Base-by-base conservation (phyloP, 78 protist genomes). In the Dictyostelium intermedium region DNA sequence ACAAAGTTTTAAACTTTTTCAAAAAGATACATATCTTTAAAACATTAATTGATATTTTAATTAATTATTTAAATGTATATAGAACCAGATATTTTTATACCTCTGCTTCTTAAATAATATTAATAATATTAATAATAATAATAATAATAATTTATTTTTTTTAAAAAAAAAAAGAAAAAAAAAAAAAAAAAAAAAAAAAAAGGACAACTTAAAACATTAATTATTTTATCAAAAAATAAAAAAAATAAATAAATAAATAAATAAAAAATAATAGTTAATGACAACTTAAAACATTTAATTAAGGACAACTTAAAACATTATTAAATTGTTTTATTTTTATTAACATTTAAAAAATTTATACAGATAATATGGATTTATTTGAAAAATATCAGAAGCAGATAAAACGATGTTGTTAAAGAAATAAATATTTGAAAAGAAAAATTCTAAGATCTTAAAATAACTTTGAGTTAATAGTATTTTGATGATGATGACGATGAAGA, bases 31-130 rank as follows among this genome's bases (percentile, higher is more conserved):
- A 85, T 50, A 66, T 89, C 73, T n/a, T 89, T 23, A 89, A 89
- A 74, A 89, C 83, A 34, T 41, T 89, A 69, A 14, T 81, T 70
- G 87, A 63, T 60, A 60, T 60, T 23, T 80, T 89, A 43, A 30
- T 89, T 14, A 89, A 80, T 53, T 89, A 89, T 69, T 56, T 89
- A 32, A 78, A 41, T 47, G 94, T 43, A 13, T 80, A 37, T 14
- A 89, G 87, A 80, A 89, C 94, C 16, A 89, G 94, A 89, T 89
- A 89, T 35, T 89, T 89, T 56, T 89, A 89, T 50, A 89, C 94
- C 9, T 78, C 94, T 37, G 87, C 94, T 50, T 89, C 94, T 34
- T 89, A 89, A 89, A 20, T 0, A 30, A 14, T 5, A 5, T 56
- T 20, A 56, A 20, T 56, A 56, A 56, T 20, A 45, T 8, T 45